phyloP scores from a whole-genome alignment of 2,329 filamentous ascomycete genomes.

The Neonectria neomacrospora region DNA sequence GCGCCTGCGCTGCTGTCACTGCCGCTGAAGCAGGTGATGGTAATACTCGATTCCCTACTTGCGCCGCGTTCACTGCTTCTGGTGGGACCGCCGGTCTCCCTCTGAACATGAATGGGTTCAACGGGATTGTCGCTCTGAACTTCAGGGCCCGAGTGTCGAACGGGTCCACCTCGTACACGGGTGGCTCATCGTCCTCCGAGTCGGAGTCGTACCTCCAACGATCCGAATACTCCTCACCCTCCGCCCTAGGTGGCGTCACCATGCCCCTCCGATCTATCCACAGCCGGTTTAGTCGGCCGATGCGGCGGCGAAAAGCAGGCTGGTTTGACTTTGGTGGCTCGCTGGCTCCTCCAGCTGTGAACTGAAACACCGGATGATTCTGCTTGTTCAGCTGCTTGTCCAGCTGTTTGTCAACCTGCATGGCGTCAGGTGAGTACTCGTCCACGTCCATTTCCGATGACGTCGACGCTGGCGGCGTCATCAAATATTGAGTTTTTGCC shows the following conservation, averaged over 20 bases:
- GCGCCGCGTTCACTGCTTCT: slow-evolving; percentile 42
- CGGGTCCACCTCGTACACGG: slow-evolving; percentile 80
- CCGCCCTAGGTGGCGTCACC: slow-evolving; percentile 58
- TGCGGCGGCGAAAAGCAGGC: slow-evolving; percentile 82
- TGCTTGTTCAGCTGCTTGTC: slow-evolving; percentile 50
- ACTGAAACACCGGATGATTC: slow-evolving; percentile 56
- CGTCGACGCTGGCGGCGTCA: slow-evolving; percentile 71
- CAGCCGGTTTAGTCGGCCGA: slow-evolving; percentile 84
- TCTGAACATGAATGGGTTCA: slow-evolving; percentile 57
- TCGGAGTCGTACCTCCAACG: slow-evolving; percentile 90
- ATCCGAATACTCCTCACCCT: slow-evolving; percentile 64
- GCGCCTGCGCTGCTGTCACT: slow-evolving; percentile 32
- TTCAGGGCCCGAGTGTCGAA: slow-evolving; percentile 69
- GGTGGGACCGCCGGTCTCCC: slow-evolving; percentile 50
- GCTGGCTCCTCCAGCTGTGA: slow-evolving; percentile 55
- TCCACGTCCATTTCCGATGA: slow-evolving; percentile 69
- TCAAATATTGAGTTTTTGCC: slow-evolving; percentile 76
- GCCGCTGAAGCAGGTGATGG: slow-evolving; percentile 40
- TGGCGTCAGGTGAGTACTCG: slow-evolving; percentile 58
- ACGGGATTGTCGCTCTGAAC: slow-evolving; percentile 69
- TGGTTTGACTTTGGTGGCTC: slow-evolving; percentile 55
- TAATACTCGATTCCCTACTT: slow-evolving; percentile 41
- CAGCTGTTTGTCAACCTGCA: slow-evolving; percentile 51
- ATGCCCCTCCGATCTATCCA: slow-evolving; percentile 88
- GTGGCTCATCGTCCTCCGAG: slow-evolving; percentile 83